Evolutionary conservation across 495 filamentous ascomycete species (phyloP).

Genomic region (Glarea lozoyensis): DNA sequence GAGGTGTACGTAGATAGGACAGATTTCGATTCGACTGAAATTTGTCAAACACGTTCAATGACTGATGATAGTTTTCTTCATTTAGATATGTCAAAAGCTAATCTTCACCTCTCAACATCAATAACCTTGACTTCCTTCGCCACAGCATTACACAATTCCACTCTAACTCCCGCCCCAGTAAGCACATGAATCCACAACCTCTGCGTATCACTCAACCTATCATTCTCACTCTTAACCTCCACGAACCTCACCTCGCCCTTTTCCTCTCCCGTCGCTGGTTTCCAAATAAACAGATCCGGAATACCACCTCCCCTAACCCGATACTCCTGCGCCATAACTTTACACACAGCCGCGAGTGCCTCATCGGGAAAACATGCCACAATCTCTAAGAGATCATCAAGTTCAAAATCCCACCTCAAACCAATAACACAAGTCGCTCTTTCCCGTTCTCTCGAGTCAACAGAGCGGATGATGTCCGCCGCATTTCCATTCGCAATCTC

Average conservation of each 20-base stretch:
- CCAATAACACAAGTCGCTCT: conserved; percentile 77
- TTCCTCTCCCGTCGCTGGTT: conserved; percentile 37
- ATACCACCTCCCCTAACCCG: conserved; percentile 77
- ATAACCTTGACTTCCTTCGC: conserved; percentile 48
- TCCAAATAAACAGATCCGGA: conserved; percentile 91
- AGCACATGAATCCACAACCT: conserved; percentile 94
- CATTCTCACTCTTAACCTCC: conserved; percentile 93
- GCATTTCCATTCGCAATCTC: conserved; percentile 75
- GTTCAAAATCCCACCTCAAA: conserved; percentile 78
- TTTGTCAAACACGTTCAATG: too few species aligned
- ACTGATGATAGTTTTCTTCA: too few species aligned
- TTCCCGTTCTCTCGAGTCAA: conserved; percentile 57
- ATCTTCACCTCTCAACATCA: neutral
- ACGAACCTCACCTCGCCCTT: conserved; percentile 65
- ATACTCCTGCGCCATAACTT: conserved; percentile 94
- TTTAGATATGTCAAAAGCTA: too few species aligned
- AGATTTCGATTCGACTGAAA: too few species aligned
- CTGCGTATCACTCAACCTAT: conserved; percentile 93
- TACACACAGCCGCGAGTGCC: conserved; percentile 74
- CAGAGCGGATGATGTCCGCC: conserved; percentile 51
- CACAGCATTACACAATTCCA: conserved; percentile 84
- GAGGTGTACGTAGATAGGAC: too few species aligned
- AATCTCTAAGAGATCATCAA: conserved; percentile 76
- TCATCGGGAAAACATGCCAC: conserved; percentile 70
- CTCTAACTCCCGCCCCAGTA: conserved; percentile 68